phyloP scores from a whole-genome alignment of 2,329 filamentous ascomycete genomes.

The Colletotrichum echinochloae region DNA sequence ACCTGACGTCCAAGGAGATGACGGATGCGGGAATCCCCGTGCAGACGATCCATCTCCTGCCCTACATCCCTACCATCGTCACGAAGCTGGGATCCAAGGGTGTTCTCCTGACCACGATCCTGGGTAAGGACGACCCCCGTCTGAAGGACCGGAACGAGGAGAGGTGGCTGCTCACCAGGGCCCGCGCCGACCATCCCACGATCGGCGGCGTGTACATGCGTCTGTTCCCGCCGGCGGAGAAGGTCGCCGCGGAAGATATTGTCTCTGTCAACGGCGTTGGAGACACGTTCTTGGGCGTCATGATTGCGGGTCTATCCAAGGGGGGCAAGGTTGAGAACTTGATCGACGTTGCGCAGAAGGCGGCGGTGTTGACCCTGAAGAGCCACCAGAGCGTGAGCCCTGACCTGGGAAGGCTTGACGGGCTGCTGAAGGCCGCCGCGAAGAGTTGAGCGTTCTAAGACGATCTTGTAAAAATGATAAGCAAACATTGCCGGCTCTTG shows the following conservation, averaged over 20 bases:
- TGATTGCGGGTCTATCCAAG: conserved; percentile 81
- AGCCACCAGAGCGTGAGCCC: conserved; percentile 79
- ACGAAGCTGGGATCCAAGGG: conserved; percentile 85
- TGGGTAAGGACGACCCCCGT: conserved; percentile 75
- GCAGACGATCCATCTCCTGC: conserved; percentile 85
- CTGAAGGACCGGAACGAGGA: conserved; percentile 72
- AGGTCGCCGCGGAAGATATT: conserved; percentile 70
- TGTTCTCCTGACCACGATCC: conserved; percentile 79
- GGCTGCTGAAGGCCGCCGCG: conserved; percentile 49
- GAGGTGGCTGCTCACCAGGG: conserved; percentile 78
- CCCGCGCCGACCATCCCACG: conserved; percentile 61
- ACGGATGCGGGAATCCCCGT: conserved; percentile 87
- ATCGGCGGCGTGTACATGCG: conserved; percentile 87
- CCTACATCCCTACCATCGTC: conserved; percentile 86
- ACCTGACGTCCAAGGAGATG: conserved; percentile 73
- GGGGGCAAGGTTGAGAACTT: conserved; percentile 69
- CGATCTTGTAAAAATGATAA: background rate
- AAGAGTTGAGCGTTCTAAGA: background rate
- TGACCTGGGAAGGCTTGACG: conserved; percentile 61
- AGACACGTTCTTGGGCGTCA: conserved; percentile 89
- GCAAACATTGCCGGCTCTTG: background rate
- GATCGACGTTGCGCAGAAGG: conserved; percentile 84
- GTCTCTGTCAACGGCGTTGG: conserved; percentile 95
- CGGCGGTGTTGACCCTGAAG: conserved; percentile 81
- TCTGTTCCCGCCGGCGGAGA: conserved; percentile 74